Conservation (phyloP, 257 asterid species). For the Solanum piurae region DNA sequence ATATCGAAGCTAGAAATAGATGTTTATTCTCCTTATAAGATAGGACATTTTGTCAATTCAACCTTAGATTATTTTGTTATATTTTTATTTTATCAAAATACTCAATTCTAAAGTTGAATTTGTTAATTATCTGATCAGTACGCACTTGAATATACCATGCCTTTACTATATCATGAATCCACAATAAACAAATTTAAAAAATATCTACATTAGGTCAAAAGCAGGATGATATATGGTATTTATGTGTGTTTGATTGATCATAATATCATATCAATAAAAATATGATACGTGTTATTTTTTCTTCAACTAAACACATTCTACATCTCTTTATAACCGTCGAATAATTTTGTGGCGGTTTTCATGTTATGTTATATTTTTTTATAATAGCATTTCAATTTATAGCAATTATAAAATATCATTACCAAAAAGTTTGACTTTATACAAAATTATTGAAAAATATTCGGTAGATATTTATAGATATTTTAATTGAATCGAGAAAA, state of each 20-base stretch:
- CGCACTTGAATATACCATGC: not conserved
- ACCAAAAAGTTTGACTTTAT: not conserved
- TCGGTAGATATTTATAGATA: not conserved
- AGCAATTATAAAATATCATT: not conserved
- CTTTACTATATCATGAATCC: not conserved
- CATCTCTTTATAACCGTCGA: not conserved
- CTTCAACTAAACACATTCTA: not conserved
- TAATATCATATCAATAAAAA: not conserved
- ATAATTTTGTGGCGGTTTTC: not conserved
- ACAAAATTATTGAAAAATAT: not conserved
- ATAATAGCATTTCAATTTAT: not conserved
- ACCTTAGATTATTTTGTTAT: not conserved
- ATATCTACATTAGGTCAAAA: not conserved
- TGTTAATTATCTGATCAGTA: not conserved
- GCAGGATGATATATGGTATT: not conserved
- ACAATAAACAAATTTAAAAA: not conserved
- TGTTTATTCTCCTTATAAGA: not conserved
- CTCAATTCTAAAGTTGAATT: not conserved
- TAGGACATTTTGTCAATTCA: too few species aligned
- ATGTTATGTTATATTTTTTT: not conserved
- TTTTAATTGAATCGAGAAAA: too few species aligned
- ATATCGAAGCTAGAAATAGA: not conserved
- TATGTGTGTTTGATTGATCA: not conserved
- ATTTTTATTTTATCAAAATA: not conserved
- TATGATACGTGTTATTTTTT: not conserved